A percentile compares a stretch with the other conserved stretches of the same genome.
phyloP scores from a whole-genome alignment of 1,284 basidiomycete species.

The Agaricales sp. region DNA sequence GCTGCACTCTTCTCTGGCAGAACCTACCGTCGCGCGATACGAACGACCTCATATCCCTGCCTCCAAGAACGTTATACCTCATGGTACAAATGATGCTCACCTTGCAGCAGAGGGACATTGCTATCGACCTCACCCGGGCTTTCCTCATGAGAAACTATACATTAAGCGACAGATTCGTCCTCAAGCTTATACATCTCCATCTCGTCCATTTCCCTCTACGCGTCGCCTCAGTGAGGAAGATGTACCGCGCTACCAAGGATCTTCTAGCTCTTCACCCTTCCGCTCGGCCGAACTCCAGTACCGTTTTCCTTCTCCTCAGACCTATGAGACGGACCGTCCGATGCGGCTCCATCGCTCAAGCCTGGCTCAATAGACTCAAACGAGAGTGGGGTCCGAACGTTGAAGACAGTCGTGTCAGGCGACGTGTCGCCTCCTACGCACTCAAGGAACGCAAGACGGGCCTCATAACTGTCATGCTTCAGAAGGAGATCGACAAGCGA shows the following conservation, averaged over 20 bases:
- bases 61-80: conserved; percentile 26
- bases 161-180: neutral
- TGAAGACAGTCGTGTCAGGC: conserved; percentile 45
- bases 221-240: conserved; percentile 20
- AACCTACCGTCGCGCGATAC: conserved; percentile 18
- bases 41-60: conserved; percentile 16
- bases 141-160: neutral
- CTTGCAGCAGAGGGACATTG: conserved; percentile 15
- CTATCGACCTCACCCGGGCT: conserved; percentile 8
- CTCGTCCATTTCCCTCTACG: neutral
- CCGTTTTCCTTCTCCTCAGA: conserved; percentile 47
- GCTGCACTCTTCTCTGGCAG: conserved; percentile 20
- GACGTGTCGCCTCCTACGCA: conserved; percentile 44
- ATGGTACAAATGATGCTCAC: conserved; percentile 27
- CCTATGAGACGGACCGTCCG: conserved; percentile 33
- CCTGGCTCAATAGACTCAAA: conserved; percentile 32
- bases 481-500: conserved; percentile 14
- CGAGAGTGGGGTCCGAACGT: conserved; percentile 42
- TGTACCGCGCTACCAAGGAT: conserved; percentile 27
- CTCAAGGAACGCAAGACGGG: conserved; percentile 49
- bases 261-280: conserved; percentile 36
- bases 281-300: conserved; percentile 49
- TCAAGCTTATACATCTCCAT: neutral
- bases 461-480: conserved; percentile 30
- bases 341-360: conserved; percentile 42